These are phyloP conservation scores for Sporothrix pseudoabietina DNA, from an alignment of 2,329 filamentous ascomycete species.

Conservation along the genomic window DNA sequence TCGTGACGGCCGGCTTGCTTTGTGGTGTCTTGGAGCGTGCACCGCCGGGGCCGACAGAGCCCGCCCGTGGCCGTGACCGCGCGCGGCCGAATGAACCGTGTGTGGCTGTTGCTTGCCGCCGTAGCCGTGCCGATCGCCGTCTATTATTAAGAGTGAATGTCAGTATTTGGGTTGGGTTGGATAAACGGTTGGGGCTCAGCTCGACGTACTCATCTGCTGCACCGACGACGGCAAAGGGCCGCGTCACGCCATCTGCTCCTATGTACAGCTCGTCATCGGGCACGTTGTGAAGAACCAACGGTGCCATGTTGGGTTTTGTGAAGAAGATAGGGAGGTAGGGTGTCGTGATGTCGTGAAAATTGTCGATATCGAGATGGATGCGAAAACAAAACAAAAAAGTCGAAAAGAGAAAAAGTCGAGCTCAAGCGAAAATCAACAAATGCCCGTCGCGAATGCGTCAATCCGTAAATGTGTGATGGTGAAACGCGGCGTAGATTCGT, in stretches of 20 bases:
- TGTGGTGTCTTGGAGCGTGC: slow-evolving; percentile 24
- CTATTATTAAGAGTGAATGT: slow-evolving; percentile 34
- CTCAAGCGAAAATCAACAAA: background rate
- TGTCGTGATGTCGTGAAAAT: background rate
- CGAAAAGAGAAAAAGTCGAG: background rate
- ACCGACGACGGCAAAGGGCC: slow-evolving; percentile 65
- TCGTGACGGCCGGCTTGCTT: slow-evolving; percentile 57
- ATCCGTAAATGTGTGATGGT: background rate
- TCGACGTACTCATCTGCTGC: slow-evolving; percentile 33
- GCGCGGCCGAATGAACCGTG: slow-evolving; percentile 67
- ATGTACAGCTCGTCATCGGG: slow-evolving; percentile 68
- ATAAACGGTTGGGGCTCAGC: background rate
- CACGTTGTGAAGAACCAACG: slow-evolving; percentile 68
- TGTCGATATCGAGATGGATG: too few species aligned
- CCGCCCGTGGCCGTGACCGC: slow-evolving; percentile 51
- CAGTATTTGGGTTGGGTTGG: background rate
- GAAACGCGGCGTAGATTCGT: background rate
- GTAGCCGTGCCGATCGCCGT: slow-evolving; percentile 54
- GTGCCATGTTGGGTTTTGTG: slow-evolving; percentile 53
- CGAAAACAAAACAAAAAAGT: slow-evolving; percentile 8
- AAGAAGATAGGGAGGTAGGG: background rate
- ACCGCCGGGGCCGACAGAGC: slow-evolving; percentile 30
- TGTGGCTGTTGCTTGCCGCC: slow-evolving; percentile 52
- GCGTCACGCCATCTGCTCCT: slow-evolving; percentile 65
- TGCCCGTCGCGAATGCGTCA: background rate